Percentiles rank a stretch among this genome's conserved stretches.
These are phyloP conservation scores for Pseudocercospora crystallina DNA, from an alignment of 2,329 filamentous ascomycete species.

Conservation along the genomic window DNA sequence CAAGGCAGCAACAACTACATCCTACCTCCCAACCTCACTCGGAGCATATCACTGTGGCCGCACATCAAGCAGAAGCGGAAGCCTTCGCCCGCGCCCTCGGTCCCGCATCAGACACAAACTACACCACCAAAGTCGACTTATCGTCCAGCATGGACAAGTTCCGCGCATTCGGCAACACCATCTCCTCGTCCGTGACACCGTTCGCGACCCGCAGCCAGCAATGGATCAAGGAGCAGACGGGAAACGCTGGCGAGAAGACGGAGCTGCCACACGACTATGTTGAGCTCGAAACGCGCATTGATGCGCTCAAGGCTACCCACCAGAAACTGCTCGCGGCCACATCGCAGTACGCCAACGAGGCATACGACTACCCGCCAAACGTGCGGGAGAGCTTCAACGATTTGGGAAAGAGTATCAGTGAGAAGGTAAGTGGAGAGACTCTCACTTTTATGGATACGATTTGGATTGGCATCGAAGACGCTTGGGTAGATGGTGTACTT, in stretches of 20 bases:
- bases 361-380: constrained; percentile 92
- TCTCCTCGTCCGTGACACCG: constrained; percentile 80
- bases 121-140: not conserved
- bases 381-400: constrained; percentile 97
- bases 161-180: constrained; percentile 58
- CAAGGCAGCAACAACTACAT: no score
- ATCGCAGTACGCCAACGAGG: constrained; percentile 87
- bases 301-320: constrained; percentile 94
- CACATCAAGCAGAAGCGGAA: constrained; percentile 1
- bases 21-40: no score
- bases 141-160: constrained; percentile 63
- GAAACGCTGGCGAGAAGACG: constrained; percentile 95
- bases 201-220: constrained; percentile 94
- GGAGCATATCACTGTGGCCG: not conserved
- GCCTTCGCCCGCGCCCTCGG: not conserved
- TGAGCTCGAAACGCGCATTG: constrained; percentile 96
- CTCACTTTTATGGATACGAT: no score
- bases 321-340: constrained; percentile 97
- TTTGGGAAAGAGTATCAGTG: constrained; percentile 89
- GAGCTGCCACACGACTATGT: constrained; percentile 97
- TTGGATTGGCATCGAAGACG: no score
- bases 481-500: no score
- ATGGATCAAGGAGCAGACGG: constrained; percentile 96
- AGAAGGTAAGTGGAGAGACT: constrained; percentile 66
- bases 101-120: no score